phyloP scores from a whole-genome alignment of 345 rosid species.

The Gynandropsis gynandra region DNA sequence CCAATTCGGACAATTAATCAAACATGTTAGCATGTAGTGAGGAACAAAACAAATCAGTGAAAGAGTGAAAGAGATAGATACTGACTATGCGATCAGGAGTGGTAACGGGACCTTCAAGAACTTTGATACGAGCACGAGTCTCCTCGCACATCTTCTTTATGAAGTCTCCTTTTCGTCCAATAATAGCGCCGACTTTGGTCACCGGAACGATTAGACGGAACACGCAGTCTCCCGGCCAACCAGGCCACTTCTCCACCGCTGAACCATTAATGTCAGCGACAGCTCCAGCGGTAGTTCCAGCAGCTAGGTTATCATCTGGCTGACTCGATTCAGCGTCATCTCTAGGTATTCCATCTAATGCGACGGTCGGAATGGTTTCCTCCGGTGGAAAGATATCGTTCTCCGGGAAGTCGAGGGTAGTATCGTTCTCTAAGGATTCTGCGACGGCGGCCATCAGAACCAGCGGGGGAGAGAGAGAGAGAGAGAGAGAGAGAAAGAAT shows the following conservation, averaged over 20 bases:
- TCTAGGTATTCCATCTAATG: slow-evolving; percentile 5
- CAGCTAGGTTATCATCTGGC: slow-evolving; percentile 12
- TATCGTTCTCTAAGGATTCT: slow-evolving; percentile 21
- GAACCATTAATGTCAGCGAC: slow-evolving; percentile 4
- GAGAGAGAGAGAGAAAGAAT: not conserved
- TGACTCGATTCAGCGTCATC: slow-evolving; percentile 18
- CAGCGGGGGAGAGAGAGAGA: slow-evolving; percentile 1
- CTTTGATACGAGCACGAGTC: slow-evolving; percentile 73
- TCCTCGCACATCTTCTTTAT: slow-evolving; percentile 88
- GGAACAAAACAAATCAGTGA: not conserved
- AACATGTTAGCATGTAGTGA: not conserved
- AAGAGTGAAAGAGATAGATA: not conserved
- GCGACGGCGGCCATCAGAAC: slow-evolving; percentile 25
- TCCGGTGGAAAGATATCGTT: not conserved
- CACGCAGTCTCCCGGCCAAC: slow-evolving; percentile 88
- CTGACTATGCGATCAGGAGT: slow-evolving; percentile 69
- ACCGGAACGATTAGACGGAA: slow-evolving; percentile 76
- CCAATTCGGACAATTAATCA: slow-evolving; percentile 8
- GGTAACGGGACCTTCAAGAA: slow-evolving; percentile 59
- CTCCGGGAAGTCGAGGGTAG: slow-evolving; percentile 5
- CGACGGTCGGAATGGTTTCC: slow-evolving; percentile 6
- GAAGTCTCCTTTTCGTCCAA: slow-evolving; percentile 79
- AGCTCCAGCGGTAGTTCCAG: not conserved
- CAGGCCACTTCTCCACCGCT: slow-evolving; percentile 60
- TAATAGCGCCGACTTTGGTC: slow-evolving; percentile 68